These are phyloP conservation scores for Juncus effusus DNA, from an alignment of 176 grass and related monocot genomes.

Conservation along the genomic window DNA sequence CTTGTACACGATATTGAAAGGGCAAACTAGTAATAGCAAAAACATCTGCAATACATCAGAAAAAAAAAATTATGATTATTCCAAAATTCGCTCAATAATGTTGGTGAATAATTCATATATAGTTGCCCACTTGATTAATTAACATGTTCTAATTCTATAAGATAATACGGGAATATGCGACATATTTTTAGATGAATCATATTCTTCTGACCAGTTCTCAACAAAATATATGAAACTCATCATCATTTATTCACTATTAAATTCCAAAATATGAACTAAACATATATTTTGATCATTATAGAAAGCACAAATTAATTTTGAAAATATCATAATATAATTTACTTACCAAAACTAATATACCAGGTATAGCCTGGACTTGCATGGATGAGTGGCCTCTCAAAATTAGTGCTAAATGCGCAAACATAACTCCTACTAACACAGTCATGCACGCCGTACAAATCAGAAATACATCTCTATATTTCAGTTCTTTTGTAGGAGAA, in stretches of 20 bases:
- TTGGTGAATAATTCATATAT: conserved; percentile 18
- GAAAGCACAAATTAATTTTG: neutral
- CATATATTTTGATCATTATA: neutral
- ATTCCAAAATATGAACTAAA: no score
- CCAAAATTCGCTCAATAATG: conserved; percentile 5
- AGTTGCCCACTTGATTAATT: neutral
- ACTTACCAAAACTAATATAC: conserved; percentile 76
- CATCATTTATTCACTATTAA: no score
- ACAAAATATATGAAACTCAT: no score
- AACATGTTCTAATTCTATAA: neutral
- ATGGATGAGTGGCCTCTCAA: conserved; percentile 61
- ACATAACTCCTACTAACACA: conserved; percentile 68
- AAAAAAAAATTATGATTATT: conserved; percentile 37
- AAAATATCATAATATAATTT: neutral
- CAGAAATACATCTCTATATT: conserved; percentile 73
- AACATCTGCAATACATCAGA: conserved; percentile 51
- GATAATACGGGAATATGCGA: no score
- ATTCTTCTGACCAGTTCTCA: neutral
- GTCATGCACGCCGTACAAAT: conserved; percentile 78
- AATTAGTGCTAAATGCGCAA: conserved; percentile 64
- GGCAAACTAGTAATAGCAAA: conserved; percentile 64
- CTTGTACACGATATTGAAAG: conserved; percentile 72
- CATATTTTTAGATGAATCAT: neutral
- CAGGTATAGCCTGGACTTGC: conserved; percentile 86
- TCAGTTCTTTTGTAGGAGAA: conserved; percentile 70